Percentiles rank a stretch among this genome's conserved stretches.
Conservation (phyloP, 192 early-diverging fungal species). For the Coemansia interrupta region DNA sequence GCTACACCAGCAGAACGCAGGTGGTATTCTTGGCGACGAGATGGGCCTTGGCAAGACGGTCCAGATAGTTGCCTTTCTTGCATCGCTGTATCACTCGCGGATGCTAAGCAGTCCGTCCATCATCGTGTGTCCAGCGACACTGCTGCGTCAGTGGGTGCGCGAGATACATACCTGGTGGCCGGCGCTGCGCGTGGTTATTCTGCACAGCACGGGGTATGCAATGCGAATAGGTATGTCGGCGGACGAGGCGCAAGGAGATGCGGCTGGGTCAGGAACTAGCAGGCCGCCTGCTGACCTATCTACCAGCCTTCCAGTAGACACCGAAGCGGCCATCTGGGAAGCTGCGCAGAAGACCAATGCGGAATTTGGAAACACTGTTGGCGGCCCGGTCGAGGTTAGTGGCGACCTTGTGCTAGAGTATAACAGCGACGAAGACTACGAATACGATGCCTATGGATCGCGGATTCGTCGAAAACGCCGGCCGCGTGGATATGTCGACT, state of each 20-base stretch:
- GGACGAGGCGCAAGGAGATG: neutral
- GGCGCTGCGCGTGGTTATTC: constrained; percentile 78
- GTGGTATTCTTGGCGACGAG: constrained; percentile 92
- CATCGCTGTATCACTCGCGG: constrained; percentile 70
- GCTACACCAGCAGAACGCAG: constrained; percentile 78
- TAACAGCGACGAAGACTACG: constrained; percentile 47
- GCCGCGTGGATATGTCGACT: constrained; percentile 37
- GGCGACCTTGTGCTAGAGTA: constrained; percentile 3
- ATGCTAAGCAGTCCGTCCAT: constrained; percentile 57
- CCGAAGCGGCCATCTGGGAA: constrained; percentile 15
- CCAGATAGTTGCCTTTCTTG: constrained; percentile 82
- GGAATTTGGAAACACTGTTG: constrained; percentile 6
- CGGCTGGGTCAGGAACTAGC: neutral
- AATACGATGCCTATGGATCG: constrained; percentile 47
- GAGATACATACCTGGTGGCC: constrained; percentile 85
- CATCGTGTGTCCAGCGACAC: constrained; percentile 75
- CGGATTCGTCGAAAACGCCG: constrained; percentile 46
- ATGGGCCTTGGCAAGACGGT: constrained; percentile 96
- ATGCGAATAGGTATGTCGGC: constrained; percentile 31
- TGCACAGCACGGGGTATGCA: constrained; percentile 83
- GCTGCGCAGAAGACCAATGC: constrained; percentile 7
- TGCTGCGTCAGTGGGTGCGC: constrained; percentile 79
- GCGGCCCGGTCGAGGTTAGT: neutral
- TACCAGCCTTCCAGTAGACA: neutral
- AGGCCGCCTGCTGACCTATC: neutral